These are phyloP conservation scores for Botrytis cinerea DNA, from an alignment of 2,329 filamentous ascomycete species.

Conservation along the genomic window DNA sequence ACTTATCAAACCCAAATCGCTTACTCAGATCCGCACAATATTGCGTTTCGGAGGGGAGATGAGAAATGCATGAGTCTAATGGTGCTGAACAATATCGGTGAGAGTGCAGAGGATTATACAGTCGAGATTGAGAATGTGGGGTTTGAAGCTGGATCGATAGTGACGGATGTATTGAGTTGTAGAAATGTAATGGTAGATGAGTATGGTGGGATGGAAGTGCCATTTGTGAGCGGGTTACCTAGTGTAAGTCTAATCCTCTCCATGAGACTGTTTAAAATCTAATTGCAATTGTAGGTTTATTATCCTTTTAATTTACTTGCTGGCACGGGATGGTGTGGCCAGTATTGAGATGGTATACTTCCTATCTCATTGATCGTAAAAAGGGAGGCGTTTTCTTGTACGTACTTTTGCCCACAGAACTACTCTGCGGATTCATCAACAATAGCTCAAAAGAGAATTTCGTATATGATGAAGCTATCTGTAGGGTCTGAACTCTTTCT, in stretches of 20 bases:
- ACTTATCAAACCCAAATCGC: constrained; percentile 25
- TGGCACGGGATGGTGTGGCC: neutral
- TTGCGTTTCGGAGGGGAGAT: constrained; percentile 30
- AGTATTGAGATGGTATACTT: neutral
- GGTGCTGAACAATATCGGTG: constrained; percentile 46
- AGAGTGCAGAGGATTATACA: constrained; percentile 12
- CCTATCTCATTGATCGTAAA: neutral
- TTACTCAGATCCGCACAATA: constrained; percentile 27
- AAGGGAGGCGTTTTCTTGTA: neutral
- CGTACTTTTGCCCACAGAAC: neutral
- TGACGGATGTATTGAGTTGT: constrained; percentile 30
- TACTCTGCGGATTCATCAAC: neutral
- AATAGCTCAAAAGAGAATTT: neutral
- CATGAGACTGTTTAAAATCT: neutral
- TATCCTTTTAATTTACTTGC: neutral
- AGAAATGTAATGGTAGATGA: constrained; percentile 14
- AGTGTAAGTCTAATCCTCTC: neutral
- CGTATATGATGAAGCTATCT: neutral
- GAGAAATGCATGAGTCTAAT: constrained; percentile 29
- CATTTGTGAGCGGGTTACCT: constrained; percentile 12
- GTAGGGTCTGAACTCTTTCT: accelerated
- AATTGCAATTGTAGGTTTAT: neutral
- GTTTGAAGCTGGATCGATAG: constrained; percentile 17
- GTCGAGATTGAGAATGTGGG: constrained; percentile 23
- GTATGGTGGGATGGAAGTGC: constrained; percentile 18